Conservation (phyloP, 805 yeast species). For the Wickerhamiella nectarea region DNA sequence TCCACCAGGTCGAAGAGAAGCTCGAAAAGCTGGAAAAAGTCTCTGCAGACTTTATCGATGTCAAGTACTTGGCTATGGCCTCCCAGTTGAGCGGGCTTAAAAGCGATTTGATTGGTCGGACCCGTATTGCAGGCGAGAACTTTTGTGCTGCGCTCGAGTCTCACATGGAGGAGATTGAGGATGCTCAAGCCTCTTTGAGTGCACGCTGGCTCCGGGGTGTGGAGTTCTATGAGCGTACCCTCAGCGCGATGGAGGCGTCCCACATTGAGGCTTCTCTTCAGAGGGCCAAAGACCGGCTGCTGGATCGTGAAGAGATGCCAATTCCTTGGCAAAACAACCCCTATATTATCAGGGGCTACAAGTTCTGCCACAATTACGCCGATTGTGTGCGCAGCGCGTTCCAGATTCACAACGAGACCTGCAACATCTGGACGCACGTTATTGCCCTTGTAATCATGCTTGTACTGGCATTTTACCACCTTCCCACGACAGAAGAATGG, state of each 20-base stretch:
- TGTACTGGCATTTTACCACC: constrained; percentile 44
- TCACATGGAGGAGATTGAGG: constrained; percentile 6
- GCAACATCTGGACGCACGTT: constrained; percentile 88
- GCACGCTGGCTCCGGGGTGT: constrained; percentile 16
- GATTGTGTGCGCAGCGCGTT: constrained; percentile 50
- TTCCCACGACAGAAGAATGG: constrained; percentile 47
- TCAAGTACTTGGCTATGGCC: constrained; percentile 5
- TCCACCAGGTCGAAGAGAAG: constrained; percentile 4
- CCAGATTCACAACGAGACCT: constrained; percentile 68
- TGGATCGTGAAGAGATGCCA: constrained; percentile 81
- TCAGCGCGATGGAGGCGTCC: constrained; percentile 24
- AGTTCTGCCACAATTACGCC: constrained; percentile 55
- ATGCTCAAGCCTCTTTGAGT: neutral
- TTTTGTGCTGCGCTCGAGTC: constrained; percentile 3
- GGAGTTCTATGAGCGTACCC: constrained; percentile 24
- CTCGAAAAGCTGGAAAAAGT: constrained; percentile 7
- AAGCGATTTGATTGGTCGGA: constrained; percentile 1
- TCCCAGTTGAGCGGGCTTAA: constrained; percentile 2
- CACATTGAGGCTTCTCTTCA: constrained; percentile 20
- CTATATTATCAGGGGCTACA: constrained; percentile 68
- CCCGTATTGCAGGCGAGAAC: constrained; percentile 1
- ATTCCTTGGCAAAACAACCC: constrained; percentile 88
- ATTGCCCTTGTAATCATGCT: constrained; percentile 49
- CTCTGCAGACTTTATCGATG: constrained; percentile 6
- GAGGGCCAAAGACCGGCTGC: constrained; percentile 29